Conservation (phyloP, 2,329 filamentous ascomycete species). For the Trichoderma citrinoviride region DNA sequence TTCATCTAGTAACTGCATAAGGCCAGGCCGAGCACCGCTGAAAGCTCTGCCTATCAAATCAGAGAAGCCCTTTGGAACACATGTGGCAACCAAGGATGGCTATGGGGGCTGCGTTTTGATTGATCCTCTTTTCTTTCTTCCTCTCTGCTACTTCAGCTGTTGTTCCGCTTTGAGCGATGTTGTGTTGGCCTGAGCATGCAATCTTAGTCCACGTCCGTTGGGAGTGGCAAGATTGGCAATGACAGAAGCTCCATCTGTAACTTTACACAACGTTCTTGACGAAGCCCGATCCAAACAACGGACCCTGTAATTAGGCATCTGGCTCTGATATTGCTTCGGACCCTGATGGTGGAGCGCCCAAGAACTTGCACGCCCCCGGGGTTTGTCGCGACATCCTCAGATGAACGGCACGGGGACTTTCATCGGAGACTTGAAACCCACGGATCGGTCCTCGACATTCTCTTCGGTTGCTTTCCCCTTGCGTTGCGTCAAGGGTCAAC, state of each 20-base stretch:
- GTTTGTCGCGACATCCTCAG: background rate
- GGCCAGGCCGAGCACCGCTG: background rate
- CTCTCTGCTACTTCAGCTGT: background rate
- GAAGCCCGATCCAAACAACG: background rate
- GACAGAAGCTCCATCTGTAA: background rate
- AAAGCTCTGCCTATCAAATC: slow-evolving; percentile 7
- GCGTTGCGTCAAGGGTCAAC: background rate
- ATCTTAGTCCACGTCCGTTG: background rate
- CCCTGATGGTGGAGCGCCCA: background rate
- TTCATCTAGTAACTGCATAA: background rate
- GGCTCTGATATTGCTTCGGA: background rate
- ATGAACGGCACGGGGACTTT: background rate
- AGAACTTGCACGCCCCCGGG: too few species aligned
- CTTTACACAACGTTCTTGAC: background rate
- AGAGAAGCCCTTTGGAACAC: background rate
- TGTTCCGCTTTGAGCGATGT: background rate
- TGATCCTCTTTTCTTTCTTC: too few species aligned
- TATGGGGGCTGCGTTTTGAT: background rate
- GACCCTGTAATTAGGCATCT: background rate
- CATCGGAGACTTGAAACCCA: background rate
- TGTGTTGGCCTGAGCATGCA: background rate
- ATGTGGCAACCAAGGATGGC: slow-evolving; percentile 9
- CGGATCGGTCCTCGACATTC: background rate
- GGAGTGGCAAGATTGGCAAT: background rate
- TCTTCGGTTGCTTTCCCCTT: background rate